Base-by-base conservation (phyloP, 306 rosid species). In the Glycine tomentella region DNA sequence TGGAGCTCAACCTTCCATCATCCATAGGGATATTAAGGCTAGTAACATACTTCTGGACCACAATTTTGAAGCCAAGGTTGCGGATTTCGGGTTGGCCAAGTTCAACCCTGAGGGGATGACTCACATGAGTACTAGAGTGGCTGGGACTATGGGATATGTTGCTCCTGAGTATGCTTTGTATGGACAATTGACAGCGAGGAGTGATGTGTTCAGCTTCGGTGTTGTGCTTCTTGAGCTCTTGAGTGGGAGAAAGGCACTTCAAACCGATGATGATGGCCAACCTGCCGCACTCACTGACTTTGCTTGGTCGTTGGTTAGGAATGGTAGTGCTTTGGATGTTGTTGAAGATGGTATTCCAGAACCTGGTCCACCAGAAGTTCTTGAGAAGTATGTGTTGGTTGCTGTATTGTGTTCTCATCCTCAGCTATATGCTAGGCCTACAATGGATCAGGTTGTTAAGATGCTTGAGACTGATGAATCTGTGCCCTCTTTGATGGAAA, bases 101-200 rank as follows among this genome's bases (percentile, higher is more conserved):
- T 95, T 95, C 72, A 92, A 92, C 7, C 97, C 96, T 0, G 98
- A 95, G 81, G 98, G 98, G 16, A 87, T 90, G 94, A 93, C 99
- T 0, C 99, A 95, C 66, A 64, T 95, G 94, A 95, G 99, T 82
- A 95, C 99, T 0, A 87, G 99, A 73, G 99, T 95, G 0, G 99
- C 99, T 3, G 99, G 99, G 31, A 95, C 99, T 0, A 86, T 95
- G 98, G 98, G 99, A 7, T 95, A 93, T 90, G 93, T 95, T 48
- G 98, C 99, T 40, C 99, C 99, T 0, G 99, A 95, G 87, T 95
- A 95, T 68, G 99, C 98, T 0, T 82, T 95, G 81, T 95, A 95
- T 49, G 99, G 99, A 3, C 99, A 95, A 34, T 86, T 95, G 88
- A 90, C 99, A 0, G 99, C 91, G 86, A 88, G 97, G 44, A 95